These are phyloP conservation scores for Exophiala sp. DNA, from an alignment of 2,329 filamentous ascomycete genomes.

Conservation along the genomic window DNA sequence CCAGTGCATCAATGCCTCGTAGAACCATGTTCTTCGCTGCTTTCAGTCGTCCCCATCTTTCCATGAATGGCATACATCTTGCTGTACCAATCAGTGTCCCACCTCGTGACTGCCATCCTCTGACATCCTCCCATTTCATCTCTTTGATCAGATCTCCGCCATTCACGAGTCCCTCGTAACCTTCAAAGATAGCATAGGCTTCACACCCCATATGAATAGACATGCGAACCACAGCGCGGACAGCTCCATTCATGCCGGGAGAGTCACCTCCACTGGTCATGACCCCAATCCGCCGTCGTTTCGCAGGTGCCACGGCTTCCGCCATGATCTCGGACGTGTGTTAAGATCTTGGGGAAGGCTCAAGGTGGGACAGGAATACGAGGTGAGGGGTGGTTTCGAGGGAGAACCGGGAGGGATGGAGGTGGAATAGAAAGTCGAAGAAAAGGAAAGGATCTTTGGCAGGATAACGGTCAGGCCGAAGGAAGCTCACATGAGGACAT, in stretches of 20 bases:
- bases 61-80: constrained; percentile 86
- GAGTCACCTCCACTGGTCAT: constrained; percentile 95
- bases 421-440: too few relatives aligned
- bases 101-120: constrained; percentile 89
- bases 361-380: not conserved
- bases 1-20: constrained; percentile 88
- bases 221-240: constrained; percentile 87
- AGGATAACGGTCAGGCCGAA: too few relatives aligned
- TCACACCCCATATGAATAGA: constrained; percentile 80
- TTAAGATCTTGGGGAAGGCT: not conserved
- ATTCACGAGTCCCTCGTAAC: constrained; percentile 90
- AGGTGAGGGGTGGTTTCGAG: not conserved
- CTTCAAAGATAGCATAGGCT: constrained; percentile 80
- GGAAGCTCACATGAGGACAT: too few relatives aligned
- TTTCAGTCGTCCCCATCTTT: constrained; percentile 74
- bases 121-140: constrained; percentile 89
- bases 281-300: constrained; percentile 71
- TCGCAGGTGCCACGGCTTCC: constrained; percentile 32
- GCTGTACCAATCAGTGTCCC: constrained; percentile 96
- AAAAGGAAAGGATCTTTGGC: too few relatives aligned
- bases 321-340: constrained; percentile 27
- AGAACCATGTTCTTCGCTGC: constrained; percentile 94
- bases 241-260: constrained; percentile 89
- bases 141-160: constrained; percentile 83
- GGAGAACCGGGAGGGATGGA: too few relatives aligned